These are phyloP conservation scores for Talaromyces sp. DNA, from an alignment of 2,329 filamentous ascomycete genomes.

Conservation along the genomic window DNA sequence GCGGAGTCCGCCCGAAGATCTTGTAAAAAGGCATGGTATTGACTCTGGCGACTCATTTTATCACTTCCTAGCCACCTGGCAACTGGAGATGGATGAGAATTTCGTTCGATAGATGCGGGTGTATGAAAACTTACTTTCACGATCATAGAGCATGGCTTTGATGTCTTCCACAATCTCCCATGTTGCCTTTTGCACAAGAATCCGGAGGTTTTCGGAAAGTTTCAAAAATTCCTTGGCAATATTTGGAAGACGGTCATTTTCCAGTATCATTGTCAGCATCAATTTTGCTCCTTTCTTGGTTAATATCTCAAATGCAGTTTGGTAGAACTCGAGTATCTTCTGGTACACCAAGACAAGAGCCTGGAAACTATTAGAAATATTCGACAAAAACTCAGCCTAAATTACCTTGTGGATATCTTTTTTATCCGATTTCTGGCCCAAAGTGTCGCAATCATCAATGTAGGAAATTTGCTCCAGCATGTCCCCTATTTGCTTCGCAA, in stretches of 20 bases:
- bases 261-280: conserved; percentile 18
- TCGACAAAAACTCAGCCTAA: conserved; percentile 1
- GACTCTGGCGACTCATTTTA: conserved; percentile 12
- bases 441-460: conserved; percentile 26
- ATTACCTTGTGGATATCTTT: conserved; percentile 17
- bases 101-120: neutral
- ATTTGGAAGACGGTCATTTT: conserved; percentile 19
- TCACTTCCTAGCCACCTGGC: conserved; percentile 13
- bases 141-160: conserved; percentile 20
- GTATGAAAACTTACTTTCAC: conserved; percentile 18
- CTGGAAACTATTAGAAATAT: conserved; percentile 11
- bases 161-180: conserved; percentile 21
- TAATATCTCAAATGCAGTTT: conserved; percentile 19
- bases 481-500: conserved; percentile 16
- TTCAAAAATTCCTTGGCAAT: conserved; percentile 22
- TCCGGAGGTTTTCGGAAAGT: conserved; percentile 20
- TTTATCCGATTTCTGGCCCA: conserved; percentile 19
- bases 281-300: conserved; percentile 18
- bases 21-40: conserved; percentile 10
- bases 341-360: conserved; percentile 20
- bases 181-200: conserved; percentile 20
- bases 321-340: conserved; percentile 24
- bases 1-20: conserved; percentile 14
- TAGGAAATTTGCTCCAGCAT: conserved; percentile 26
- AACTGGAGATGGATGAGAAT: conserved; percentile 12